Evolutionary conservation across 805 yeast genomes (phyloP).

Genomic region (Naumovozyma dairenensis): DNA sequence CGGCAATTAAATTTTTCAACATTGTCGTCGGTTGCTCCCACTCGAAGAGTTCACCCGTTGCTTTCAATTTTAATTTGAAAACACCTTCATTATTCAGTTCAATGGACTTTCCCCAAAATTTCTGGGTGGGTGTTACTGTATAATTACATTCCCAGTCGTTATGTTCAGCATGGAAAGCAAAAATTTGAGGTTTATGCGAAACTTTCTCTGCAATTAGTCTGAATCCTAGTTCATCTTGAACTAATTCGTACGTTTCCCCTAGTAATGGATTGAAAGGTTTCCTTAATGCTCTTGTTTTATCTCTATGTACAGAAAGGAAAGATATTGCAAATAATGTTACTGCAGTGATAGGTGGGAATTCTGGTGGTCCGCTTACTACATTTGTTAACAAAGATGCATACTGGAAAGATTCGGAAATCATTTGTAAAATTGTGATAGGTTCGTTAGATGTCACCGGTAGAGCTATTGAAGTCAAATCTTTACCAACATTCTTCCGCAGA

Average conservation of each 20-base stretch:
- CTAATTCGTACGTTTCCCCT: slow-evolving; percentile 88
- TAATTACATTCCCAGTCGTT: slow-evolving; percentile 58
- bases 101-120: slow-evolving; percentile 90
- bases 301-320: slow-evolving; percentile 57
- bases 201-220: slow-evolving; percentile 80
- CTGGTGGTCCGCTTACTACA: slow-evolving; percentile 40
- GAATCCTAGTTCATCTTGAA: slow-evolving; percentile 71
- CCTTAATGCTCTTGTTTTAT: slow-evolving; percentile 64
- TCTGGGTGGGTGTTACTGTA: slow-evolving; percentile 67
- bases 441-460: slow-evolving; percentile 95
- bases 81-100: slow-evolving; percentile 74
- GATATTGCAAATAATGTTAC: slow-evolving; percentile 75
- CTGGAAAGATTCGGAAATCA: slow-evolving; percentile 71
- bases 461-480: slow-evolving; percentile 72
- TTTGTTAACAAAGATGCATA: slow-evolving; percentile 57
- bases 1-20: slow-evolving; percentile 81
- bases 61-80: slow-evolving; percentile 44
- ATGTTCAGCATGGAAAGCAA: slow-evolving; percentile 73
- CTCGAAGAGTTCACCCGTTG: slow-evolving; percentile 57
- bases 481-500: slow-evolving; percentile 84
- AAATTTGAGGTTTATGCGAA: slow-evolving; percentile 68
- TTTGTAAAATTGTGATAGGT: slow-evolving; percentile 76
- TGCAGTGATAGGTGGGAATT: slow-evolving; percentile 53
- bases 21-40: slow-evolving; percentile 81
- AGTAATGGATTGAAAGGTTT: slow-evolving; percentile 92